Base-by-base conservation (phyloP, 139 green algal species). In the Closterium sp. region DNA sequence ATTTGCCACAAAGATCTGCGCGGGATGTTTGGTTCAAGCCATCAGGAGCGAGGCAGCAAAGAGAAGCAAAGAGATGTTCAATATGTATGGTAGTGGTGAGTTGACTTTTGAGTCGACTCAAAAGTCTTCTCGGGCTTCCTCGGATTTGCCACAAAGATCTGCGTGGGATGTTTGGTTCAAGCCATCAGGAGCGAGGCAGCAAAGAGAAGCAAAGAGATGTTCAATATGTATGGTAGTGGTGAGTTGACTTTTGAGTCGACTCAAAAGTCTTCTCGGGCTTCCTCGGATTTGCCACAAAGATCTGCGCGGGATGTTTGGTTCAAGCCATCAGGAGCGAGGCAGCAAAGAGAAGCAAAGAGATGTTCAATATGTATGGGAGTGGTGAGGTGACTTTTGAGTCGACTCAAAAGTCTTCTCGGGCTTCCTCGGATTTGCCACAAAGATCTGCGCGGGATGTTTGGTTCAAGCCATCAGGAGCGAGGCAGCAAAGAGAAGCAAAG, bases 361-460 rank as follows among this genome's bases (percentile, higher is more conserved):
- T 62, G 42, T 5, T 5, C 5, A 62, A 62, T n/a, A n/a, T n/a
- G n/a, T n/a, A n/a, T n/a, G n/a, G n/a, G n/a, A n/a, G n/a, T n/a
- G n/a, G n/a, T 5, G 42, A 62, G 42, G 5, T 5, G 5, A 62
- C 5, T 62, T 62, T 62, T 62, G 42, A 62, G 42, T 5, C 42
- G 42, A 5, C 42, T 62, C 42, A 62, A 62, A 62, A 62, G n/a
- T 97, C 22, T 95, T 89, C 87, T 94, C 90, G 2, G 97, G 96
- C 96, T 99, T 99, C 93, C 97, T 97, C 38, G 97, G 97, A 95
- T 99, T 99, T 86, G 97, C 98, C 86, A 99, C 98, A 97, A 99
- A 99, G 85, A 94, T 70, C 91, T 94, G 88, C 73, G 22, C 88
- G 31, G 88, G 29, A 24, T 62, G 0, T 1, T 13, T 29, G 84